Evolutionary conservation across 2,329 filamentous ascomycete genomes (phyloP), one percentile per base, ranked within the genome.

Genomic region (Penicillium thymicola): DNA sequence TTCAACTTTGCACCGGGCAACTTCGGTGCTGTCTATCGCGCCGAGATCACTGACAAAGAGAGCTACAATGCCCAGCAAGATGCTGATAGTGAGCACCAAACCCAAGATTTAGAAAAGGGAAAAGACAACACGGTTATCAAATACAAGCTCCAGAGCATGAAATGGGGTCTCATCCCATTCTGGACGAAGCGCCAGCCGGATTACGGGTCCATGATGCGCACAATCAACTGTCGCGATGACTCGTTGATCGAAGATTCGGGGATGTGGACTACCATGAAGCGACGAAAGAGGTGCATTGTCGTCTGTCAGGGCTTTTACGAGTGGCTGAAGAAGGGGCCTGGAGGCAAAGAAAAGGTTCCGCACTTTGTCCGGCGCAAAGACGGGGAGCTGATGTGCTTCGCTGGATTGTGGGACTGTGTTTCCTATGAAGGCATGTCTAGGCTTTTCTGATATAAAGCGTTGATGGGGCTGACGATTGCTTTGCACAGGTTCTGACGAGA

Each of bases 1-100:
- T 96, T 95, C 77, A 97, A 97, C 72, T 95, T 99, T 70, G 91
- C 93, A 0, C 94, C 94, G 0, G 89, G 92, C 0, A 89, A 91
- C 59, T 82, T 89, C 67, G 93, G 94, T 34, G 79, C 94, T 25
- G 89, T 97, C 27, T 96, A 96, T 71, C 85, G 92, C 57, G 90
- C 90, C 34, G 85, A 91, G 50, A 82, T 83, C 6, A 81, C 85
- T 13, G 85, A 88, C 57, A 77, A 78, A 60, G 85, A 84, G n/a
- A 55, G 61, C 23, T 60, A 70, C 55, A 61, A 62, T 49, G 66
- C 50, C 32, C 60, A 59, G 13, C 53, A 66, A 54, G 63, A 66
- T n/a, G 45, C 51, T n/a, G 55, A 58, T 30, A 32, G 5, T 14
- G 54, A 50, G 38, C 62, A 55, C 44, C 58, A 65, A 28, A 38